These are phyloP conservation scores for Fusarium solani-melongenae DNA, from an alignment of 2,329 filamentous ascomycete genomes.

Conservation along the genomic window DNA sequence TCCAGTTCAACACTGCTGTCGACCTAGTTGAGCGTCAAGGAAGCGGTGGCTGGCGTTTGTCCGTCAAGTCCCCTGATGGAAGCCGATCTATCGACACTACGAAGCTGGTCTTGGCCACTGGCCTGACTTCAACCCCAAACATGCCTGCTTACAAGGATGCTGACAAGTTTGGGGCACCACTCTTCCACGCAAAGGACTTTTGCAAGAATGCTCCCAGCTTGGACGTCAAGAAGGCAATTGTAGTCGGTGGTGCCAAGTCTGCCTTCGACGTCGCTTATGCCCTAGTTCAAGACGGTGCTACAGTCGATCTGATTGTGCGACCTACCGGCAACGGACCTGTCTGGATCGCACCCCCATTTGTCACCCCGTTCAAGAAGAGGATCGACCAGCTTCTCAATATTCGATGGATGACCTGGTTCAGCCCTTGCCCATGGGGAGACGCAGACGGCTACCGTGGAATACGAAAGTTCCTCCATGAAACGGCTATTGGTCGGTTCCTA, in stretches of 20 bases:
- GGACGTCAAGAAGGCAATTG: constrained; percentile 50
- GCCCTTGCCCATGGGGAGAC: constrained; percentile 72
- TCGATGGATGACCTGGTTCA: constrained; percentile 72
- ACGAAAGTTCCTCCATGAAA: constrained; percentile 62
- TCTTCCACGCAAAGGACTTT: constrained; percentile 60
- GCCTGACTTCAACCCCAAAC: constrained; percentile 57
- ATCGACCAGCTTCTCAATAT: constrained; percentile 65
- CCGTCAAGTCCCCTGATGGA: constrained; percentile 2
- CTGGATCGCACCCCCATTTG: constrained; percentile 65
- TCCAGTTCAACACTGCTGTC: constrained; percentile 63
- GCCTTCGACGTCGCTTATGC: constrained; percentile 69
- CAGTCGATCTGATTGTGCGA: constrained; percentile 65
- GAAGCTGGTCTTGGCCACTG: constrained; percentile 63
- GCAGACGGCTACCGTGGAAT: constrained; percentile 63
- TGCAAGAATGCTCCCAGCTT: constrained; percentile 47
- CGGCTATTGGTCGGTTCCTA: constrained; percentile 58
- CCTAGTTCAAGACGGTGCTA: constrained; percentile 58
- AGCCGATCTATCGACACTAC: constrained; percentile 38
- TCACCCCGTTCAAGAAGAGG: constrained; percentile 70
- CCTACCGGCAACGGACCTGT: constrained; percentile 62
- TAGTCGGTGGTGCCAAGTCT: constrained; percentile 68
- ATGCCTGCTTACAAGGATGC: constrained; percentile 52
- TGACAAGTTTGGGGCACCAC: constrained; percentile 49
- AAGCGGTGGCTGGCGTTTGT: constrained; percentile 32
- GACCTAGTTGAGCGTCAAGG: constrained; percentile 50